phyloP scores from a whole-genome alignment of 192 early-diverging fungal genomes.

The Borealophlyctis nickersoniae region DNA sequence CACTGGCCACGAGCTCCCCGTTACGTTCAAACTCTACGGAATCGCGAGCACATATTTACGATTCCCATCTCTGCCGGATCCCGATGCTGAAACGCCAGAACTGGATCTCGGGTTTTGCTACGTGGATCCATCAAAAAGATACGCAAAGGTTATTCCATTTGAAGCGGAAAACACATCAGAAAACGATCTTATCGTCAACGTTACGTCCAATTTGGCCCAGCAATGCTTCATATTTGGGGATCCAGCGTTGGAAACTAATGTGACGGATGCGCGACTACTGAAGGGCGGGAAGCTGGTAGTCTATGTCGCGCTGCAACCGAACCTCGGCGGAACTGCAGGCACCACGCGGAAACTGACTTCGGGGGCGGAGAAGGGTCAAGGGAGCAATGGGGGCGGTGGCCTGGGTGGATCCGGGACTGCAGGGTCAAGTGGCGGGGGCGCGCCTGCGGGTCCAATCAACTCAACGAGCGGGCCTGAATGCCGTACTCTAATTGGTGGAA shows the following conservation, averaged over 20 bases:
- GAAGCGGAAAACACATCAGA: slow-evolving; percentile 68
- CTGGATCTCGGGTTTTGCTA: slow-evolving; percentile 83
- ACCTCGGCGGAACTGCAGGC: slow-evolving; percentile 23
- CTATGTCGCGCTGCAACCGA: slow-evolving; percentile 77
- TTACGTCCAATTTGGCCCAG: slow-evolving; percentile 73
- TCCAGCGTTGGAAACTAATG: slow-evolving; percentile 34
- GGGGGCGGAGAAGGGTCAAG: neutral
- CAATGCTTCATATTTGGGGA: slow-evolving; percentile 74
- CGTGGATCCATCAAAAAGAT: slow-evolving; percentile 70
- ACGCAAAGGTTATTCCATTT: slow-evolving; percentile 68
- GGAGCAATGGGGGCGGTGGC: neutral
- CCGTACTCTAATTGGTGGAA: slow-evolving; percentile 74
- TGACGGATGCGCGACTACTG: slow-evolving; percentile 49
- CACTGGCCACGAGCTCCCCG: slow-evolving; percentile 29
- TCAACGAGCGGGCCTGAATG: slow-evolving; percentile 4
- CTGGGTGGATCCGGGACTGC: neutral
- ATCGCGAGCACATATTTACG: slow-evolving; percentile 43
- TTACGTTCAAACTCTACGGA: slow-evolving; percentile 53
- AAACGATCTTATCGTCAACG: slow-evolving; percentile 66
- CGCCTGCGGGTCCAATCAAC: neutral
- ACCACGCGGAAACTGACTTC: neutral
- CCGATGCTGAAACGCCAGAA: slow-evolving; percentile 32
- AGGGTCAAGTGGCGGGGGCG: neutral
- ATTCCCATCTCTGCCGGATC: slow-evolving; percentile 60
- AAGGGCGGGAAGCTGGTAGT: slow-evolving; percentile 52